These are phyloP conservation scores for Rhododendron griersonianum DNA, from an alignment of 148 eudicot species.

Conservation along the genomic window DNA sequence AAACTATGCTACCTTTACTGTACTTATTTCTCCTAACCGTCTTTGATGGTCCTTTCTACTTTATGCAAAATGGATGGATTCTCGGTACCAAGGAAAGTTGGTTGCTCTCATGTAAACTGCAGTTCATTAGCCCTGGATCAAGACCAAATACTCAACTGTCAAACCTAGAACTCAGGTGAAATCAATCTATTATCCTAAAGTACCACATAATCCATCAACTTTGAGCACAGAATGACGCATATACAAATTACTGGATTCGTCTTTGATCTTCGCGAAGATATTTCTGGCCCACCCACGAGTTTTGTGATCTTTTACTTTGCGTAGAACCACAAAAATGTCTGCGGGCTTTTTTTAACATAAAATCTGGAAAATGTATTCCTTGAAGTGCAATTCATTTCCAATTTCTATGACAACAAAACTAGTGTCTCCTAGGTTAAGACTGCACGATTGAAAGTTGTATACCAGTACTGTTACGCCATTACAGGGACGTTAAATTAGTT, in stretches of 20 bases:
- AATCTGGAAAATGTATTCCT: background rate
- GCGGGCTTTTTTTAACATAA: background rate
- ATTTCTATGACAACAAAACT: background rate
- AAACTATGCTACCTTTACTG: background rate
- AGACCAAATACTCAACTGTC: background rate
- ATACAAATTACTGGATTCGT: background rate
- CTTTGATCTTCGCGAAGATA: background rate
- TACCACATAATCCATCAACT: background rate
- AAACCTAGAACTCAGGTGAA: background rate
- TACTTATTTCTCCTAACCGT: background rate
- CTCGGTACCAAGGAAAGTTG: background rate
- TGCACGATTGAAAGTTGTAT: too few relatives aligned
- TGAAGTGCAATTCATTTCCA: background rate
- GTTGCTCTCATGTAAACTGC: background rate
- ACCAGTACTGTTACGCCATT: background rate
- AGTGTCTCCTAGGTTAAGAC: too few relatives aligned
- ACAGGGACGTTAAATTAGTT: background rate
- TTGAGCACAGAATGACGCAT: background rate
- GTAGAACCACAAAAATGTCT: background rate
- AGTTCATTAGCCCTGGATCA: background rate
- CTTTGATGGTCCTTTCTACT: background rate
- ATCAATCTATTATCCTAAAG: background rate
- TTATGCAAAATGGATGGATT: background rate
- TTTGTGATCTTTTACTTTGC: background rate
- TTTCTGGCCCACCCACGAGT: too few relatives aligned